Base-by-base conservation (phyloP, 2,329 filamentous ascomycete species). In the Aspergillus sojae region DNA sequence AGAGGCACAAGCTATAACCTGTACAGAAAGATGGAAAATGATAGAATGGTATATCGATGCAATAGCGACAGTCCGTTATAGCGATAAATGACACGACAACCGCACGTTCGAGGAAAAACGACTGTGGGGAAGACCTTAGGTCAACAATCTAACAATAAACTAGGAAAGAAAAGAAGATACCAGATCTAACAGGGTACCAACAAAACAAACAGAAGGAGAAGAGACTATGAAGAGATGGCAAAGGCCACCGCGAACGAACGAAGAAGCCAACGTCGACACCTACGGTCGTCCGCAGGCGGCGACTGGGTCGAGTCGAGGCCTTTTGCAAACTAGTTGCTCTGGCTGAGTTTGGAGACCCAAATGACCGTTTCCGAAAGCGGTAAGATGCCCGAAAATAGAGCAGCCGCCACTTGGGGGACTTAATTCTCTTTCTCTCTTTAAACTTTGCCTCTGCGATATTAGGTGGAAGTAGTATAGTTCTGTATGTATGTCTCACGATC, bases 321-420 rank as follows among this genome's bases (percentile, higher is more conserved):
- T 55, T 26, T 26, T 39, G 60, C 58, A 52, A 60, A 41, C 41
- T 32, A 48, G 50, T 45, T 19, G 36, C 26, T 34, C n/a, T 56
- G 50, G 26, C 39, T 39, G 52, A 28, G 50, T 56, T 55, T 55
- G 19, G 16, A 48, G 52, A 26, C 30, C 21, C 14, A 26, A 54
- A 26, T 36, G 52, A 30, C 30, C 52, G 30, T 41, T 16, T 12
- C 60, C 53, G 60, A 23, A 57, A 52, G 23, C 60, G 60, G 60
- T 57, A 57, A 61, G 60, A 61, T 52, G 53, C 53, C 59, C 53
- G 59, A 61, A 61, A 61, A 61, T 61, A 50, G 58, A 41, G 39
- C 30, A 58, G 21, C 43, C 57, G 43, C 57, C 52, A 54, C 52
- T 54, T 7, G 16, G 36, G 36, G 19, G 39, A 41, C 23, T 23